phyloP scores from a whole-genome alignment of 164 flowering plant genomes.

The Akebia trifoliata region DNA sequence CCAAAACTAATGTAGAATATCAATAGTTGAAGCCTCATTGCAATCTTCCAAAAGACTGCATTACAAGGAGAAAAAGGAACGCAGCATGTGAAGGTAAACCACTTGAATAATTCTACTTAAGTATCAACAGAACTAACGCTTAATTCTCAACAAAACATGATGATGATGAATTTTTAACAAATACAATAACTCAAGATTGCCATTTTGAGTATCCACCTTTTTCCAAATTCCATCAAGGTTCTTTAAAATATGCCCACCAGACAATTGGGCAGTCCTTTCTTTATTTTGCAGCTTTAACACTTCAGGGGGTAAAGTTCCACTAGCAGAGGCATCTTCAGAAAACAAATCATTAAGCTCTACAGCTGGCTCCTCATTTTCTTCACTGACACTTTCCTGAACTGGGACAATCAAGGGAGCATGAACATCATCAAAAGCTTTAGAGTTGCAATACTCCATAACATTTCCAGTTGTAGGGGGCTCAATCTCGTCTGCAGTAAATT shows the following conservation, averaged over 20 bases:
- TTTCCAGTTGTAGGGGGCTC: conserved; percentile 23
- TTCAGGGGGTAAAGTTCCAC: conserved; percentile 39
- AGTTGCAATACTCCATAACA: conserved; percentile 16
- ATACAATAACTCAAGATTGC: not conserved
- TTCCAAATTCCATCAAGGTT: conserved; percentile 77
- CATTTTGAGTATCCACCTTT: conserved; percentile 43
- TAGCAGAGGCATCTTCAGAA: conserved; percentile 41
- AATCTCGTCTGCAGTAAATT: conserved; percentile 8
- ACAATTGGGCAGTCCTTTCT: conserved; percentile 42
- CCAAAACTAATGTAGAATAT: not conserved
- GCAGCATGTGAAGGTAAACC: not conserved
- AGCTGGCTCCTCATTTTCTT: conserved; percentile 38
- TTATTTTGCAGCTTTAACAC: conserved; percentile 48
- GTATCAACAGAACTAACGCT: not conserved
- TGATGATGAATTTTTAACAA: not conserved
- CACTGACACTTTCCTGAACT: conserved; percentile 17
- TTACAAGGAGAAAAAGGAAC: not conserved
- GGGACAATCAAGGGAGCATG: conserved; percentile 17
- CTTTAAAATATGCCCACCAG: conserved; percentile 41
- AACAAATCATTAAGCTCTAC: conserved; percentile 67
- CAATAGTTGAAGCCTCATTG: not conserved
- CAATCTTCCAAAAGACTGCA: not conserved
- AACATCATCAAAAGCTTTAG: conserved; percentile 15
- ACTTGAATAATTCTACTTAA: not conserved
- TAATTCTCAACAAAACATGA: not conserved